Conservation (phyloP, 805 yeast genomes). For the Ogataea corticis region DNA sequence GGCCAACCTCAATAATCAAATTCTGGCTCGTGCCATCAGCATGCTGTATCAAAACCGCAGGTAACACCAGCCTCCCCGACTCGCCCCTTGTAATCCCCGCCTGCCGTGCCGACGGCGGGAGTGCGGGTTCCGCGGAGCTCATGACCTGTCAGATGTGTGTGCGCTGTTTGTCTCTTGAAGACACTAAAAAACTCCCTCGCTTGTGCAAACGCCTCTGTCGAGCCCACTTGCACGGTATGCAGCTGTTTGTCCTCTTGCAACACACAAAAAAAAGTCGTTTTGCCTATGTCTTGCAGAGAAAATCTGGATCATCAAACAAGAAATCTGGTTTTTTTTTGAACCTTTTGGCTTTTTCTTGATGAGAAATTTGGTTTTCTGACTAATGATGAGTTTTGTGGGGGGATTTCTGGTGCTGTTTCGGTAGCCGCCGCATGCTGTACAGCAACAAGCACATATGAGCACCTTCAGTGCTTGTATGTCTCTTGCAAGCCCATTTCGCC, state of each 20-base stretch:
- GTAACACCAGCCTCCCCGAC: slow-evolving; percentile 30
- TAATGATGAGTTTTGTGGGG: too few species aligned
- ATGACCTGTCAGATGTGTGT: neutral
- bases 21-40: slow-evolving; percentile 32
- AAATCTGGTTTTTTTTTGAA: slow-evolving; percentile 2
- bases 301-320: neutral
- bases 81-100: slow-evolving; percentile 8
- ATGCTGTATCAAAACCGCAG: slow-evolving; percentile 33
- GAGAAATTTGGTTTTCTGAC: neutral
- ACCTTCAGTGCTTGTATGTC: too few species aligned
- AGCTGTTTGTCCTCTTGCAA: too few species aligned
- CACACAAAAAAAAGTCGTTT: too few species aligned
- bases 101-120: neutral
- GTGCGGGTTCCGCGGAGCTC: slow-evolving; percentile 7
- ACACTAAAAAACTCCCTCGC: neutral
- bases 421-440: too few species aligned
- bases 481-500: too few species aligned
- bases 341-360: too few species aligned
- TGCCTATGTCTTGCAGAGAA: neutral
- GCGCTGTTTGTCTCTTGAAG: neutral
- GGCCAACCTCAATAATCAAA: slow-evolving; percentile 35
- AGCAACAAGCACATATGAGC: too few species aligned
- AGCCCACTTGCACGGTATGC: too few species aligned
- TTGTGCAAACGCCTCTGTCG: neutral
- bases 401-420: too few species aligned